phyloP scores from a whole-genome alignment of 441 rosid genomes.

The Raphanus hybrid region DNA sequence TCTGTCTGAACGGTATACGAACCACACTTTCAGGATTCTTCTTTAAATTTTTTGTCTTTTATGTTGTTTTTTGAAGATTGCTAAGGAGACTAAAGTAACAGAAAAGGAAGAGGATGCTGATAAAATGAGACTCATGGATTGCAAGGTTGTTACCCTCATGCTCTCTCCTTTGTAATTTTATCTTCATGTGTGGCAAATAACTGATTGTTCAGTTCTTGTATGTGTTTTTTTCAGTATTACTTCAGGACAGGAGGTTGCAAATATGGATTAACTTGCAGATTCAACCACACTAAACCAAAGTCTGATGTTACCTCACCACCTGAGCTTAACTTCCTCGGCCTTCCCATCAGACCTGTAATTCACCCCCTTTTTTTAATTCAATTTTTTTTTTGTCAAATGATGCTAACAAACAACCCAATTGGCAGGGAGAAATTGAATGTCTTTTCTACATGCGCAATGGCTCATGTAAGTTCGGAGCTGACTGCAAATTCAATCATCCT shows the following conservation, averaged over 20 bases:
- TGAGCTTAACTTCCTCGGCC: slow-evolving; percentile 88
- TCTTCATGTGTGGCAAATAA: not conserved
- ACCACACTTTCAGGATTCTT: not conserved
- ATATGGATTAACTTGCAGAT: slow-evolving; percentile 89
- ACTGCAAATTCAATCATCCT: slow-evolving; percentile 92
- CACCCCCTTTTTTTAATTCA: not conserved
- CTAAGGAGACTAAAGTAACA: slow-evolving; percentile 52
- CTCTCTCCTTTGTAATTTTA: not conserved
- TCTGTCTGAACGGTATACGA: not conserved
- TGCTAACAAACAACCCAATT: slow-evolving; percentile 10
- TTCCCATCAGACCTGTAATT: slow-evolving; percentile 78
- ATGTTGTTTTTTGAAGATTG: slow-evolving; percentile 44
- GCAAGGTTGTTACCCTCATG: slow-evolving; percentile 68
- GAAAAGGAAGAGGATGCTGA: slow-evolving; percentile 65
- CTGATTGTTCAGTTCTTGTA: slow-evolving; percentile 23
- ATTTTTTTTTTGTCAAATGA: not conserved
- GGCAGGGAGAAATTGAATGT: slow-evolving; percentile 86
- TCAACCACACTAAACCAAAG: slow-evolving; percentile 66
- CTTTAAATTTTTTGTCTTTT: not conserved
- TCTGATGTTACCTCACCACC: slow-evolving; percentile 39
- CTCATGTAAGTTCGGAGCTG: slow-evolving; percentile 88
- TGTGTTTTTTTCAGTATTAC: slow-evolving; percentile 72
- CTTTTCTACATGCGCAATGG: slow-evolving; percentile 93
- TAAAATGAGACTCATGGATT: slow-evolving; percentile 60
- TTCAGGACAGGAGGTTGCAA: slow-evolving; percentile 92